Percentiles rank a stretch among this genome's conserved stretches.
Conservation (phyloP, 2,329 filamentous ascomycete genomes). For the Myriosclerotinia curreyana region DNA sequence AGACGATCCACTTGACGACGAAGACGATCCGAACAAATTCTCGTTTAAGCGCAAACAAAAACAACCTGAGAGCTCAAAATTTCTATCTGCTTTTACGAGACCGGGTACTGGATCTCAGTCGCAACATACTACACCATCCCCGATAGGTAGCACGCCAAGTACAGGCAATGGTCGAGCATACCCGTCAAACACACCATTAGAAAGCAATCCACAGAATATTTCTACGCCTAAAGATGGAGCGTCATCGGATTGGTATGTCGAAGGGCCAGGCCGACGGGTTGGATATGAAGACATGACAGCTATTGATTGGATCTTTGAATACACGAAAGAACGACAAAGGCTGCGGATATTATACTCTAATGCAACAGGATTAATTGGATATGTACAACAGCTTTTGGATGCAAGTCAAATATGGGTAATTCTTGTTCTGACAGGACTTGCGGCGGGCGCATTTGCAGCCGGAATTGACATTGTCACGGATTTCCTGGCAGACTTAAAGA, state of each 20-base stretch:
- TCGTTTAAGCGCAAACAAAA: constrained; percentile 72
- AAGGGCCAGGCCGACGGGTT: constrained; percentile 83
- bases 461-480: constrained; percentile 86
- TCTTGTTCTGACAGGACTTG: constrained; percentile 77
- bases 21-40: constrained; percentile 49
- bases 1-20: constrained; percentile 53
- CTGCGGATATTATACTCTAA: constrained; percentile 71
- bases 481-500: constrained; percentile 91
- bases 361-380: constrained; percentile 68
- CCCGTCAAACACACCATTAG: constrained; percentile 26
- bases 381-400: constrained; percentile 71
- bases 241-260: constrained; percentile 78
- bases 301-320: constrained; percentile 99
- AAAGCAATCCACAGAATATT: constrained; percentile 23
- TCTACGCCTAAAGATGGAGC: constrained; percentile 46
- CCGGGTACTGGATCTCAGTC: constrained; percentile 26
- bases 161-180: constrained; percentile 23
- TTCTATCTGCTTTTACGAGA: constrained; percentile 35
- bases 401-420: constrained; percentile 90
- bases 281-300: constrained; percentile 95
- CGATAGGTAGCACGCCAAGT: constrained; percentile 30
- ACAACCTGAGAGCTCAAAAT: constrained; percentile 29
- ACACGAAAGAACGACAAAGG: constrained; percentile 90
- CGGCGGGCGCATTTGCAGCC: constrained; percentile 80
- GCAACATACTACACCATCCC: constrained; percentile 32